Base-by-base conservation (phyloP, 768 basidiomycete species). In the Podaxis sp. region DNA sequence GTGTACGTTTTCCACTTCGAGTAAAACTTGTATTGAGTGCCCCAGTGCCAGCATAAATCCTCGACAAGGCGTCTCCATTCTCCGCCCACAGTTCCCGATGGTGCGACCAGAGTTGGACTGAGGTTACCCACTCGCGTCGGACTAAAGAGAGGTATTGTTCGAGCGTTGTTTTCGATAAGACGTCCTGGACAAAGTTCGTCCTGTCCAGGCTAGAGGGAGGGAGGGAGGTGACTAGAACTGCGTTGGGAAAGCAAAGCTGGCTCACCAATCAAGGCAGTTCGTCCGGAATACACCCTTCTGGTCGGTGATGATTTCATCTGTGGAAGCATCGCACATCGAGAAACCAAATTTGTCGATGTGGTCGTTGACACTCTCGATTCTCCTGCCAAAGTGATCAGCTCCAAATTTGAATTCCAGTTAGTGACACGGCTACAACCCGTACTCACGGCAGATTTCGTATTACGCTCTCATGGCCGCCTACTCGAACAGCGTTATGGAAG, bases 31-130 rank as follows among this genome's bases (percentile, higher is more conserved):
- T 98, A 70, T 99, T 99, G 65, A 99, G 76, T 19, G 97, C 91
- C 17, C 91, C 91, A 3, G 91, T 93, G 40, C 91, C 97, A 43
- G 96, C 96, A 73, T 99, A 99, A 66, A 96, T 96, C 61, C 89
- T 88, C 17, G 93, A 94, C 41, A 99, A 73, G 0, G 93, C 91
- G 71, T 97, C 95, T 12, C 95, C 95, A 69, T 94, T 96, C 77
- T 96, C 96, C 1, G 97, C 97, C 96, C 96, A 99, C 3, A 98
- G 77, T 71, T 96, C 92, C 22, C 96, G 87, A 74, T 98, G 96
- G 51, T 91, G 80, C 0, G 85, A 80, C 93, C 95, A 98, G 9
- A 98, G 77, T 7, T 82, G 75, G 61, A 78, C 79, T 9, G 86
- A 85, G 57, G 83, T 81, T 29, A 86, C 69, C 90, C 92, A 95